These are phyloP conservation scores for Quercus wislizeni DNA, from an alignment of 306 rosid genomes.

Conservation along the genomic window DNA sequence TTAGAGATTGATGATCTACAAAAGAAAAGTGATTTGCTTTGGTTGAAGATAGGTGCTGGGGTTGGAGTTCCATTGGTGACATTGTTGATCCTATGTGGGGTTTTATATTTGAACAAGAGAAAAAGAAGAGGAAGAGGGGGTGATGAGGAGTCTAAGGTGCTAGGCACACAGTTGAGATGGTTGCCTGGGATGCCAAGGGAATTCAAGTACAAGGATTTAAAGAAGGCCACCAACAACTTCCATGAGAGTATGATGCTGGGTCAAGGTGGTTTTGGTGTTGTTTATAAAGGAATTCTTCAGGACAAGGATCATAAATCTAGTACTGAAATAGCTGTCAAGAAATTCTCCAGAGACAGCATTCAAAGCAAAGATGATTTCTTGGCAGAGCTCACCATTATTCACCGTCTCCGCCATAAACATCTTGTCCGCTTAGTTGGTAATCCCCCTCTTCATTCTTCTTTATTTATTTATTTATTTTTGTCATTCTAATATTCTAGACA, in stretches of 20 bases:
- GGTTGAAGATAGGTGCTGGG: conserved; percentile 31
- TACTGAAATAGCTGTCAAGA: conserved; percentile 44
- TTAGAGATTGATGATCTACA: conserved; percentile 25
- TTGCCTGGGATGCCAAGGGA: conserved; percentile 53
- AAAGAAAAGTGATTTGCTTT: background rate
- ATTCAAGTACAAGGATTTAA: conserved; percentile 42
- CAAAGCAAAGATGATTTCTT: conserved; percentile 46
- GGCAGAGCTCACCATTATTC: conserved; percentile 60
- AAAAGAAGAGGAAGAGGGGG: conserved; percentile 15
- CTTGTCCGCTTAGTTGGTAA: conserved; percentile 51
- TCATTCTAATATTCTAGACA: background rate
- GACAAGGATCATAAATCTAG: background rate
- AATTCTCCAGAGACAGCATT: conserved; percentile 40
- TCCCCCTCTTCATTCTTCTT: background rate
- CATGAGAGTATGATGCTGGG: conserved; percentile 44
- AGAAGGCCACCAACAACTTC: conserved; percentile 43
- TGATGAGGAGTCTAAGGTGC: conserved; percentile 28
- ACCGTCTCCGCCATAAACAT: conserved; percentile 54
- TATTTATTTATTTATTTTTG: background rate
- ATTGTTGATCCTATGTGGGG: conserved; percentile 9
- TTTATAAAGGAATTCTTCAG: conserved; percentile 44
- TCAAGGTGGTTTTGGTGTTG: conserved; percentile 50
- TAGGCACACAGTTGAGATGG: conserved; percentile 25
- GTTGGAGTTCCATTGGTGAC: conserved; percentile 25
- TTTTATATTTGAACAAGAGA: conserved; percentile 24